Percentiles rank a stretch among this genome's conserved stretches.
Evolutionary conservation across 331 rosid genomes (phyloP).

Genomic region (Rhamnella rubrinervis): DNA sequence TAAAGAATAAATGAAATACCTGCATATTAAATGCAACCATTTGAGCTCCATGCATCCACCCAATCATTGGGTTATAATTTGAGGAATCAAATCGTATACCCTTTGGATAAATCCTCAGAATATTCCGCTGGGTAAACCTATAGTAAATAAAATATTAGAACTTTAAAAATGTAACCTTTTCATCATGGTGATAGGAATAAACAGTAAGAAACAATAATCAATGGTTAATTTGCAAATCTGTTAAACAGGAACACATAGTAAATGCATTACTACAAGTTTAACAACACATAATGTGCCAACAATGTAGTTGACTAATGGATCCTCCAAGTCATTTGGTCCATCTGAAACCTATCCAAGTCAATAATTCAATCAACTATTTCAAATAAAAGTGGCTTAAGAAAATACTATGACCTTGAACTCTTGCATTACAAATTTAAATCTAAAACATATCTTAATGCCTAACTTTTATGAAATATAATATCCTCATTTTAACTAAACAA

Average conservation of each 20-base stretch:
- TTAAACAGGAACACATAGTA: neutral
- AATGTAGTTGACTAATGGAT: too few species aligned
- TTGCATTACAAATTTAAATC: neutral
- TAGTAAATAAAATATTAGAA: slow-evolving; percentile 24
- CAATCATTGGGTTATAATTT: slow-evolving; percentile 89
- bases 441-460: too few species aligned
- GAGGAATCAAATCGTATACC: slow-evolving; percentile 86
- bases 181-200: too few species aligned
- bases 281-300: too few species aligned
- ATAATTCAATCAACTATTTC: too few species aligned
- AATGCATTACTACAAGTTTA: neutral
- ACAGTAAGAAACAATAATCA: too few species aligned
- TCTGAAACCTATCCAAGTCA: too few species aligned
- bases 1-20: slow-evolving; percentile 35
- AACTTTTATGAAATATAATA: too few species aligned
- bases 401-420: neutral
- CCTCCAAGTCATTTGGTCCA: too few species aligned
- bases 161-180: neutral
- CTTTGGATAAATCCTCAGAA: slow-evolving; percentile 91
- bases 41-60: slow-evolving; percentile 99
- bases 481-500: neutral
- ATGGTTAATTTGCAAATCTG: neutral
- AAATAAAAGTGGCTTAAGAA: too few species aligned
- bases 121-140: slow-evolving; percentile 93
- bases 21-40: slow-evolving; percentile 99